These are phyloP conservation scores for Pisolithus thermaeus DNA, from an alignment of 1,284 basidiomycete species.

Conservation along the genomic window DNA sequence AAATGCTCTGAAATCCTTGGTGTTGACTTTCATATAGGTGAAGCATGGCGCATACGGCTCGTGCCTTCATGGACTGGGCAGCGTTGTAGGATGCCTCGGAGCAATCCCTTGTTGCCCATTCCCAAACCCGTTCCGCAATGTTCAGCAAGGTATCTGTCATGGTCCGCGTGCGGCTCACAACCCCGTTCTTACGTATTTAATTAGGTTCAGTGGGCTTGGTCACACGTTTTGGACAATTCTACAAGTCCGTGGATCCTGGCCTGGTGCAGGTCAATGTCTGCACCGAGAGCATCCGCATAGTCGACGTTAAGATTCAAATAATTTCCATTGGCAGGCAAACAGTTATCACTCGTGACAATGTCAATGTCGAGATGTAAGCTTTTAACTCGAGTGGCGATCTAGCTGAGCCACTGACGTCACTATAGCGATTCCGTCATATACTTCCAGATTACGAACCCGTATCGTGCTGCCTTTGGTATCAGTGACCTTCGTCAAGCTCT, in stretches of 20 bases:
- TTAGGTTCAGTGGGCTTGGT: conserved; percentile 85
- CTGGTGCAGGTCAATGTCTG: conserved; percentile 91
- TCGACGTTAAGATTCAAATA: conserved; percentile 95
- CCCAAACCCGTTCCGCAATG: conserved; percentile 75
- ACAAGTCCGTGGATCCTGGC: conserved; percentile 92
- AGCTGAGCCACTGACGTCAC: conserved; percentile 11
- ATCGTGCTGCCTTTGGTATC: conserved; percentile 92
- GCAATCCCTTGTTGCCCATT: conserved; percentile 84
- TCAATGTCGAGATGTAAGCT: conserved; percentile 75
- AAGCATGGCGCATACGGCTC: conserved; percentile 87
- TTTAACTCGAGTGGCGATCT: conserved; percentile 3
- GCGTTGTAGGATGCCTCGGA: conserved; percentile 58
- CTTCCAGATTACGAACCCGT: conserved; percentile 83
- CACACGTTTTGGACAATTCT: conserved; percentile 90
- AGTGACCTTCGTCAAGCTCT: conserved; percentile 83
- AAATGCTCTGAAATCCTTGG: not conserved
- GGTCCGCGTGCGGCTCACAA: conserved; percentile 4
- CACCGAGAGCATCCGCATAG: conserved; percentile 76
- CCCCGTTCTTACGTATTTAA: conserved; percentile 6
- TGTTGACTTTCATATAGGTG: conserved; percentile 33
- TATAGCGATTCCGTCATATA: conserved; percentile 83
- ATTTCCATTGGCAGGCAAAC: conserved; percentile 81
- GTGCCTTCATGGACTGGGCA: conserved; percentile 64
- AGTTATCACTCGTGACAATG: conserved; percentile 86
- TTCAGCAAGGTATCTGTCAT: conserved; percentile 59